These are phyloP conservation scores for Amauroascus niger DNA, from an alignment of 2,329 filamentous ascomycete species.

Conservation along the genomic window DNA sequence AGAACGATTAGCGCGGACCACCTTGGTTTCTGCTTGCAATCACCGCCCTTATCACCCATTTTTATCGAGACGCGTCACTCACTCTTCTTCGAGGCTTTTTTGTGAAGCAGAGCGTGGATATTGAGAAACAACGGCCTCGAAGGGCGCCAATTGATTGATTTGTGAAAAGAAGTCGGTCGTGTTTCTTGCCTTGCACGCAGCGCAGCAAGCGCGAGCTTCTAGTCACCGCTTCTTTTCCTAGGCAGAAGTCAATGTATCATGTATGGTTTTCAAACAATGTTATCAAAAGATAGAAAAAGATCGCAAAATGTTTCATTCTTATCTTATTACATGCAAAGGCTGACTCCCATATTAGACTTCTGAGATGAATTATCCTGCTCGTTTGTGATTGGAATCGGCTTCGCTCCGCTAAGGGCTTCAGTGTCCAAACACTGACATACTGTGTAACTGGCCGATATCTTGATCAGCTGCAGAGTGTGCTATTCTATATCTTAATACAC, in stretches of 20 bases:
- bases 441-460: neutral
- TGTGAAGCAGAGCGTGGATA: too few species aligned
- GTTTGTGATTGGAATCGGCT: neutral
- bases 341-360: neutral
- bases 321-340: too few species aligned
- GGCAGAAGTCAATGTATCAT: neutral
- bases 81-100: too few species aligned
- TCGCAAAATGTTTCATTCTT: too few species aligned
- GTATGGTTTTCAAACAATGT: neutral
- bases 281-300: too few species aligned
- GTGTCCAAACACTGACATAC: neutral
- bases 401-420: neutral
- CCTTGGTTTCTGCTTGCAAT: neutral
- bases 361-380: neutral
- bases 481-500: neutral
- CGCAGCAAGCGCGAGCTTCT: neutral
- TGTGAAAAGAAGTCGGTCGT: too few species aligned
- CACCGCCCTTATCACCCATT: slow-evolving; percentile 8
- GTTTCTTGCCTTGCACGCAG: too few species aligned
- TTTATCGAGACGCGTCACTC: too few species aligned
- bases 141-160: too few species aligned
- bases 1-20: slow-evolving; percentile 1
- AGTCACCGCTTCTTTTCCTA: neutral
- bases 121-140: too few species aligned
- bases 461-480: neutral